A percentile compares a stretch with the other conserved stretches of the same genome.
These are phyloP conservation scores for Punica granatum DNA, from an alignment of 345 rosid genomes.

Conservation along the genomic window DNA sequence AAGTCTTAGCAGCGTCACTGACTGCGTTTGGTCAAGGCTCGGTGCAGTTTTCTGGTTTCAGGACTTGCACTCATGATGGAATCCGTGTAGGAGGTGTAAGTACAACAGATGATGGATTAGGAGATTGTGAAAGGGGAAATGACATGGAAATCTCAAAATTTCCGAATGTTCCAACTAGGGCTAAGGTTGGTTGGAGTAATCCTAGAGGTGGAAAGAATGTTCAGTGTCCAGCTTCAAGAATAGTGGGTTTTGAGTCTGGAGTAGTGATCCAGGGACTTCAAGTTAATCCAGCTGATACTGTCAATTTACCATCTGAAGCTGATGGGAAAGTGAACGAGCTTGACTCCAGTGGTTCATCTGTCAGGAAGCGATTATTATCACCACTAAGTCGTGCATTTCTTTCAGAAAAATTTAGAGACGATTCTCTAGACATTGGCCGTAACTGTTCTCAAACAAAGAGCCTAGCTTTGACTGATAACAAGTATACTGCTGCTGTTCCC, in stretches of 20 bases:
- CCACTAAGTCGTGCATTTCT: slow-evolving; percentile 53
- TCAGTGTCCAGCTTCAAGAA: slow-evolving; percentile 55
- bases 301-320: slow-evolving; percentile 24
- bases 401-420: slow-evolving; percentile 46
- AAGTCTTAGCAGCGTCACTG: slow-evolving; percentile 29
- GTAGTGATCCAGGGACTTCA: slow-evolving; percentile 25
- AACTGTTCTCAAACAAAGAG: slow-evolving; percentile 30
- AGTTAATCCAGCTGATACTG: slow-evolving; percentile 24
- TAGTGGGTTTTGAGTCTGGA: slow-evolving; percentile 66
- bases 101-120: slow-evolving; percentile 23
- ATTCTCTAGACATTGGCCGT: slow-evolving; percentile 47
- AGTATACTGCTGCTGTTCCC: slow-evolving; percentile 18
- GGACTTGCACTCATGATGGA: slow-evolving; percentile 52
- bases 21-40: slow-evolving; percentile 44
- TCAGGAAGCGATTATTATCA: slow-evolving; percentile 66
- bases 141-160: slow-evolving; percentile 34
- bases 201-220: slow-evolving; percentile 23
- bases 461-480: slow-evolving; percentile 19
- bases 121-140: slow-evolving; percentile 47
- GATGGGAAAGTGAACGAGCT: slow-evolving; percentile 24
- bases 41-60: slow-evolving; percentile 27
- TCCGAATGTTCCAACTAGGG: slow-evolving; percentile 34
- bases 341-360: slow-evolving; percentile 48
- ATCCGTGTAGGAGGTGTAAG: slow-evolving; percentile 28
- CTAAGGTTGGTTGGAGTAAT: slow-evolving; percentile 24